Conservation (phyloP, 768 basidiomycete species). For the Guyanaporus albipodus region DNA sequence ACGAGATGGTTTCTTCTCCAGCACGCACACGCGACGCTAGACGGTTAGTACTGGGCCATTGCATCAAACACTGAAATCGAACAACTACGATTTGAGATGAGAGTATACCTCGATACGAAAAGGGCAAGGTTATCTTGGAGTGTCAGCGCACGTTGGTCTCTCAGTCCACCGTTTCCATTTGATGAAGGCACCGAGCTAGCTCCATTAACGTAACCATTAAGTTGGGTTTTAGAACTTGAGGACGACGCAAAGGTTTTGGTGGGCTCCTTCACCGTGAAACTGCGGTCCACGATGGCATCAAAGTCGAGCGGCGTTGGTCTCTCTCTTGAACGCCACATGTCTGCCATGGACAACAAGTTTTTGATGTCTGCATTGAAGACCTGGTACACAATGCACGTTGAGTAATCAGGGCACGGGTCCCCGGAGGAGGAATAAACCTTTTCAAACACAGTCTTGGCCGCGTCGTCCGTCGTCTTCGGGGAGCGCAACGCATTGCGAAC, state of each 20-base stretch:
- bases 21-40: constrained; percentile 63
- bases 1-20: constrained; percentile 71
- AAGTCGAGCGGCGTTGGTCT: constrained; percentile 83
- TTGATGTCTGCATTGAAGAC: constrained; percentile 86
- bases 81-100: background rate
- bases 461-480: constrained; percentile 36
- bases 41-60: constrained; percentile 61
- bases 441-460: constrained; percentile 71
- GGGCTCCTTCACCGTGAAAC: constrained; percentile 46
- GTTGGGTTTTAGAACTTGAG: constrained; percentile 16
- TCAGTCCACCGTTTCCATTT: constrained; percentile 42
- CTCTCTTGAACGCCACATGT: constrained; percentile 95
- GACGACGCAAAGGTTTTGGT: constrained; percentile 10
- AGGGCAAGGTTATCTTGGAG: constrained; percentile 78
- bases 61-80: constrained; percentile 5
- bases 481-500: constrained; percentile 69
- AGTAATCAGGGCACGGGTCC: background rate
- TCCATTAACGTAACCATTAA: constrained; percentile 27
- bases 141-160: constrained; percentile 77
- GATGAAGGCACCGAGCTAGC: constrained; percentile 6
- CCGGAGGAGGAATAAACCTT: constrained; percentile 52
- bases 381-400: constrained; percentile 36
- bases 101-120: constrained; percentile 77
- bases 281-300: constrained; percentile 63
- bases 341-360: constrained; percentile 86